Conservation (phyloP, 768 basidiomycete species). For the Boletellus ananiceps region DNA sequence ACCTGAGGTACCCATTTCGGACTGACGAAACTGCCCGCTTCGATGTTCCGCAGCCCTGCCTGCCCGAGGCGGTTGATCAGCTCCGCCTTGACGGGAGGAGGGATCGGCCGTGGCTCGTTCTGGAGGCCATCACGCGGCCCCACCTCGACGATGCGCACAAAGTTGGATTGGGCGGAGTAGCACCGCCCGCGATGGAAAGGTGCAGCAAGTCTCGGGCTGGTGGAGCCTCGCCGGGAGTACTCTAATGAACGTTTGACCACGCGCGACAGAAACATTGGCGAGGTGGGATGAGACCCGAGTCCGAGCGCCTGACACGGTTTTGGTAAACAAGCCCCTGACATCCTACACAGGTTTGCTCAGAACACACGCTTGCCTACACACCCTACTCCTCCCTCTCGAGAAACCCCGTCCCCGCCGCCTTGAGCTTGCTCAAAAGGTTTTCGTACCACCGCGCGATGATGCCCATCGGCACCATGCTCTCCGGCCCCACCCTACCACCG, state of each 20-base stretch:
- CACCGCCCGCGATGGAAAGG: background rate
- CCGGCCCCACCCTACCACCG: constrained; percentile 38
- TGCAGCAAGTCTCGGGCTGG: background rate
- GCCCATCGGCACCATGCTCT: constrained; percentile 57
- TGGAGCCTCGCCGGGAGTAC: background rate
- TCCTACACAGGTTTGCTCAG: background rate
- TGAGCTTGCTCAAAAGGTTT: constrained; percentile 54
- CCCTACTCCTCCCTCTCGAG: constrained; percentile 40
- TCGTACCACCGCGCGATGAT: constrained; percentile 72
- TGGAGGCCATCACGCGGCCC: constrained; percentile 90
- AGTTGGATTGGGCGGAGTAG: constrained; percentile 16
- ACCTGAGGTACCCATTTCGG: constrained; percentile 93
- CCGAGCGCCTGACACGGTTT: background rate
- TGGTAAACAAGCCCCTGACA: constrained; percentile 4
- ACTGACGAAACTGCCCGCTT: constrained; percentile 88
- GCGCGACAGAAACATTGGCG: constrained; percentile 11
- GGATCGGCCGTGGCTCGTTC: constrained; percentile 74
- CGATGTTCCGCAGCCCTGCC: constrained; percentile 68
- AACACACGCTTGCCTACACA: too few species aligned
- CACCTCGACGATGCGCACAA: constrained; percentile 71
- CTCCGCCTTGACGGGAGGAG: constrained; percentile 70
- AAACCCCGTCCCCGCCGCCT: constrained; percentile 55
- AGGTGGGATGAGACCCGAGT: background rate
- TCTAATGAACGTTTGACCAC: constrained; percentile 1
- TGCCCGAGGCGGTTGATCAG: constrained; percentile 69